Percentiles rank a stretch among this genome's conserved stretches.
phyloP scores from a whole-genome alignment of 331 rosid genomes.

The Cydonia oblonga region DNA sequence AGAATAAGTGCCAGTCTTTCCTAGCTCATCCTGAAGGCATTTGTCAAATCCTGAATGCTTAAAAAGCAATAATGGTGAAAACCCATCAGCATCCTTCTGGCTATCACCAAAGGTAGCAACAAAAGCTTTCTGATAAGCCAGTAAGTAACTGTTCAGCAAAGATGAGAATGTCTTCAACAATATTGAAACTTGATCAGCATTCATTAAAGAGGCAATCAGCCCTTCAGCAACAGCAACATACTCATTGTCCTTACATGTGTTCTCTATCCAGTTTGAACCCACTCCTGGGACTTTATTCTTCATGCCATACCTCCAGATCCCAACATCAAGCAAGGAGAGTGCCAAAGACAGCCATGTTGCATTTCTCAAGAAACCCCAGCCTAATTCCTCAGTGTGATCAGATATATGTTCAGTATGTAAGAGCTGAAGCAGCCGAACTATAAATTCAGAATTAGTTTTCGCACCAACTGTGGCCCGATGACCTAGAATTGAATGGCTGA shows the following conservation, averaged over 20 bases:
- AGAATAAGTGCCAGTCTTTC: conserved; percentile 38
- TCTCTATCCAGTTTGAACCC: conserved; percentile 31
- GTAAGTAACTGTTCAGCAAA: conserved; percentile 44
- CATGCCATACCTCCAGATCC: conserved; percentile 42
- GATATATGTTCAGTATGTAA: conserved; percentile 15
- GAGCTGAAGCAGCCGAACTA: conserved; percentile 48
- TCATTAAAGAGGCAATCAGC: conserved; percentile 46
- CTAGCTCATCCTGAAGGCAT: conserved; percentile 59
- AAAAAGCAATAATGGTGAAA: conserved; percentile 60
- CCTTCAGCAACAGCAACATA: conserved; percentile 47
- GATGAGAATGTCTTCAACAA: conserved; percentile 47
- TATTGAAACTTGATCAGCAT: conserved; percentile 40
- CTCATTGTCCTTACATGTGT: conserved; percentile 33
- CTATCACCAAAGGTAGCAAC: conserved; percentile 50
- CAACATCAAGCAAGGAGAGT: conserved; percentile 45
- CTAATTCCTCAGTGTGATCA: conserved; percentile 42
- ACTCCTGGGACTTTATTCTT: conserved; percentile 41
- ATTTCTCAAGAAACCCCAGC: conserved; percentile 79
- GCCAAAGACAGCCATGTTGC: conserved; percentile 68
- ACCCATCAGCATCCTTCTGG: conserved; percentile 40
- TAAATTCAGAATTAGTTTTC: conserved; percentile 26
- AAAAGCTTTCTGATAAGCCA: conserved; percentile 57
- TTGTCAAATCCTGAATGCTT: conserved; percentile 72
- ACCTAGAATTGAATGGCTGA: conserved; percentile 58
- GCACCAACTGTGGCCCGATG: conserved; percentile 21